phyloP scores from a whole-genome alignment of 1,284 basidiomycete species.

The Puccinia polysora region DNA sequence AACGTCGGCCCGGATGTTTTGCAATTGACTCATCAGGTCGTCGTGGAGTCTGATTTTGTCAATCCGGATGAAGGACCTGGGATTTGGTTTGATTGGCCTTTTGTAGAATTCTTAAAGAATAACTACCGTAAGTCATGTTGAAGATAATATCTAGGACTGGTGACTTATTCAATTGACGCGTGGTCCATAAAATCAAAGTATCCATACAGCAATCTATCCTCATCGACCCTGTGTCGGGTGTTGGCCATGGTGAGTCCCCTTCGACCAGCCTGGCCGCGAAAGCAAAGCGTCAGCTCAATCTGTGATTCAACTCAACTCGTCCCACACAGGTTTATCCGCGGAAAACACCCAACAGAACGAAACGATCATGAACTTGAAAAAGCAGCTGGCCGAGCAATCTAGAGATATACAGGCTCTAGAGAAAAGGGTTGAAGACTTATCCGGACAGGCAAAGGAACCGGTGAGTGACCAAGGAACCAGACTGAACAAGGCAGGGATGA shows the following conservation, averaged over 20 bases:
- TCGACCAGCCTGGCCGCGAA: neutral
- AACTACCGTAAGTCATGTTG: conserved; percentile 70
- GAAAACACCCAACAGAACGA: conserved; percentile 72
- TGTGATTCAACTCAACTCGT: neutral
- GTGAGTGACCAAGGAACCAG: conserved; percentile 36
- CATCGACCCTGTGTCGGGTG: conserved; percentile 56
- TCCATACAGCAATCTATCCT: conserved; percentile 59
- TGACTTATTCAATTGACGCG: conserved; percentile 18
- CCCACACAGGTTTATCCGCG: conserved; percentile 54
- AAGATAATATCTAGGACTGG: neutral
- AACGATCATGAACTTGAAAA: conserved; percentile 71
- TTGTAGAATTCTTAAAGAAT: conserved; percentile 98
- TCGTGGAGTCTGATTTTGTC: conserved; percentile 48
- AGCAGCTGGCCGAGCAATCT: conserved; percentile 71
- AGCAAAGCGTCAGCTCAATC: neutral
- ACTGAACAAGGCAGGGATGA: neutral
- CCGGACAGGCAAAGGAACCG: conserved; percentile 50
- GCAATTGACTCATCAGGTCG: conserved; percentile 44
- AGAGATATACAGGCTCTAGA: conserved; percentile 66
- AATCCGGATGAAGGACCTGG: conserved; percentile 60
- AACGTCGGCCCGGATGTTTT: conserved; percentile 72
- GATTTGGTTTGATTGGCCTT: conserved; percentile 96
- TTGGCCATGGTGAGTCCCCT: conserved; percentile 39
- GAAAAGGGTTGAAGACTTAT: conserved; percentile 52
- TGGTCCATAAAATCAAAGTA: conserved; percentile 50